Percentiles rank a stretch among this genome's conserved stretches.
These are phyloP conservation scores for Teunomyces funiuensis DNA, from an alignment of 805 yeast species.

Conservation along the genomic window DNA sequence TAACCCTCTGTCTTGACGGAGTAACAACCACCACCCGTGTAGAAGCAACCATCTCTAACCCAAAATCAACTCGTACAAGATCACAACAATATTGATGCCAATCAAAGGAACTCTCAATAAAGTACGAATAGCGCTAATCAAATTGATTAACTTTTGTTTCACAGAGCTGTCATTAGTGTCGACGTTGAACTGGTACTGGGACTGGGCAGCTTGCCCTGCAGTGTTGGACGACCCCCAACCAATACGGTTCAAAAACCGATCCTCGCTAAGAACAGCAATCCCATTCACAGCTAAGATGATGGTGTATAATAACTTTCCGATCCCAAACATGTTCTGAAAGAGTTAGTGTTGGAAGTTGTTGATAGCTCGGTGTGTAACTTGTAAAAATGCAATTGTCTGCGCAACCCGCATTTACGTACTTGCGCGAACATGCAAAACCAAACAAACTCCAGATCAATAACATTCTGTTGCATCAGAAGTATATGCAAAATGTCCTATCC, in stretches of 20 bases:
- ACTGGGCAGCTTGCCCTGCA: conserved; percentile 15
- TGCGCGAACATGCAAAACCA: not conserved
- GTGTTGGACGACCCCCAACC: conserved; percentile 32
- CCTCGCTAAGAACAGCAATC: conserved; percentile 77
- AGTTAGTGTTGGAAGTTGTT: not conserved
- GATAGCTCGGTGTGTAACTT: not conserved
- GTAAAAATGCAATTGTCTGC: not conserved
- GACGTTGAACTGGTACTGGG: conserved; percentile 42
- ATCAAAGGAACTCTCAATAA: conserved; percentile 74
- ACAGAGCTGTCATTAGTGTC: conserved; percentile 44
- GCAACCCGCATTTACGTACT: not conserved
- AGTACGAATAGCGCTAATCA: conserved; percentile 74
- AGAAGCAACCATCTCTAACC: conserved; percentile 42
- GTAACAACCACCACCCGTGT: not conserved
- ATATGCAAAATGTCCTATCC: conserved; percentile 4
- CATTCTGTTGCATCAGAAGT: not conserved
- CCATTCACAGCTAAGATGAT: conserved; percentile 65
- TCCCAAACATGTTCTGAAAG: conserved; percentile 48
- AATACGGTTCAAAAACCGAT: conserved; percentile 68
- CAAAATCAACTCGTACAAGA: conserved; percentile 65
- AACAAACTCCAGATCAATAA: no score
- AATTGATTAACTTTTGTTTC: conserved; percentile 57
- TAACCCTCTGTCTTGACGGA: not conserved
- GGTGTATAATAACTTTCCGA: conserved; percentile 59
- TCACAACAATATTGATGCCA: conserved; percentile 62